These are phyloP conservation scores for Amyloporia xantha DNA, from an alignment of 768 basidiomycete species.

Conservation along the genomic window DNA sequence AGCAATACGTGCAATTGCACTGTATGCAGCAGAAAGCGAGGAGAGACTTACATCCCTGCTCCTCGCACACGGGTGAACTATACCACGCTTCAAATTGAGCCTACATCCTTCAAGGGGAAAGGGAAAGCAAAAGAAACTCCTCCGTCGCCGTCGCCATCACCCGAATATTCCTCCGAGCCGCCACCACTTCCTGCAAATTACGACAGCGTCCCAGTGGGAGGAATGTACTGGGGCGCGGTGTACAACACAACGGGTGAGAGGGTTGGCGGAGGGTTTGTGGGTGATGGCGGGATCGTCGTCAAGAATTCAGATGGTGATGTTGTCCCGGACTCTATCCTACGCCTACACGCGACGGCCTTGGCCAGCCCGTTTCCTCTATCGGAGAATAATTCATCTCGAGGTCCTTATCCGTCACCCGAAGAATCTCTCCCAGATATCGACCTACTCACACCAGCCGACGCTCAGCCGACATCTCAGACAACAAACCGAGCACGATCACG, in stretches of 20 bases:
- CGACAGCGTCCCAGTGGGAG: background rate
- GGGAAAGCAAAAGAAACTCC: background rate
- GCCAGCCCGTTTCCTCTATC: too few relatives aligned
- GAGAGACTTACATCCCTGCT: constrained; percentile 38
- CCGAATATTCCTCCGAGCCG: background rate
- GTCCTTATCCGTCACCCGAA: too few relatives aligned
- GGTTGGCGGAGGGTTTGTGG: constrained; percentile 9
- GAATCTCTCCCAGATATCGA: too few relatives aligned
- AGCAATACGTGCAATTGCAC: constrained; percentile 43
- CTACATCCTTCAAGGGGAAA: background rate
- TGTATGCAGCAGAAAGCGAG: constrained; percentile 35
- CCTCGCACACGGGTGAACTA: constrained; percentile 2
- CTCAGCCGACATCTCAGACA: background rate
- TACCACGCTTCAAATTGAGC: background rate
- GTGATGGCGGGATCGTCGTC: constrained; percentile 7
- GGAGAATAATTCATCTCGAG: too few relatives aligned
- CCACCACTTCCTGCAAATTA: background rate
- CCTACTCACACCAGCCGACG: background rate
- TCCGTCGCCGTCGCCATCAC: background rate
- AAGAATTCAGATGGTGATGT: background rate
- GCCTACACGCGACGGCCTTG: background rate
- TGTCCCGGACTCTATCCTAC: background rate
- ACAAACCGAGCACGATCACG: too few relatives aligned
- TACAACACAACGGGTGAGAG: constrained; percentile 6
- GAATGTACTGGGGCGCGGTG: constrained; percentile 11